A percentile compares a stretch with the other conserved stretches of the same genome.
Conservation (phyloP, 306 rosid genomes). For the Mimosa bimucronata region DNA sequence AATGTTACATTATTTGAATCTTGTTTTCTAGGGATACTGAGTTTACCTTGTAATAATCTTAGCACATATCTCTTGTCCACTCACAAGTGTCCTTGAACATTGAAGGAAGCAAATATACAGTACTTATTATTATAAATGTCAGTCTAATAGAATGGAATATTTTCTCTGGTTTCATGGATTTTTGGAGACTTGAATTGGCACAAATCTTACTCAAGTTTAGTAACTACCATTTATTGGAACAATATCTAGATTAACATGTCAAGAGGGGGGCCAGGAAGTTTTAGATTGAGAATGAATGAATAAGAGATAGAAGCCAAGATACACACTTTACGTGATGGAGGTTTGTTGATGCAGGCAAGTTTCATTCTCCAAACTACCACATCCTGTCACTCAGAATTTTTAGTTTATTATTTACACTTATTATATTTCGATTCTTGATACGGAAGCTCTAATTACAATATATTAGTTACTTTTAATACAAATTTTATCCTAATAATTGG, state of each 20-base stretch:
- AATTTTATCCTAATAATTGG: constrained; percentile 16
- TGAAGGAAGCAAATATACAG: constrained; percentile 96
- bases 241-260: constrained; percentile 80
- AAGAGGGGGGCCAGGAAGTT: constrained; percentile 94
- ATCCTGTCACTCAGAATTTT: not conserved
- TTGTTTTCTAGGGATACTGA: constrained; percentile 37
- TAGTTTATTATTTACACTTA: not conserved
- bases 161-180: constrained; percentile 24
- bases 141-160: constrained; percentile 29
- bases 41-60: constrained; percentile 43
- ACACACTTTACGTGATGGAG: constrained; percentile 98
- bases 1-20: constrained; percentile 30
- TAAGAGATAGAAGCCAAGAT: constrained; percentile 95
- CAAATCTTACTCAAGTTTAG: constrained; percentile 31
- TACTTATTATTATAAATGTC: constrained; percentile 42
- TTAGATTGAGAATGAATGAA: constrained; percentile 73
- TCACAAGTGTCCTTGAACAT: constrained; percentile 94
- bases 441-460: not conserved
- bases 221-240: constrained; percentile 37
- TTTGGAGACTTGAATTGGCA: constrained; percentile 35
- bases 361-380: constrained; percentile 38
- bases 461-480: constrained; percentile 13
- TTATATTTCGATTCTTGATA: constrained; percentile 10
- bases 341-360: constrained; percentile 98
- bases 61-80: constrained; percentile 96